These are phyloP conservation scores for Backusella parvicylindrica DNA, from an alignment of 192 early-diverging fungal genomes.

Conservation along the genomic window DNA sequence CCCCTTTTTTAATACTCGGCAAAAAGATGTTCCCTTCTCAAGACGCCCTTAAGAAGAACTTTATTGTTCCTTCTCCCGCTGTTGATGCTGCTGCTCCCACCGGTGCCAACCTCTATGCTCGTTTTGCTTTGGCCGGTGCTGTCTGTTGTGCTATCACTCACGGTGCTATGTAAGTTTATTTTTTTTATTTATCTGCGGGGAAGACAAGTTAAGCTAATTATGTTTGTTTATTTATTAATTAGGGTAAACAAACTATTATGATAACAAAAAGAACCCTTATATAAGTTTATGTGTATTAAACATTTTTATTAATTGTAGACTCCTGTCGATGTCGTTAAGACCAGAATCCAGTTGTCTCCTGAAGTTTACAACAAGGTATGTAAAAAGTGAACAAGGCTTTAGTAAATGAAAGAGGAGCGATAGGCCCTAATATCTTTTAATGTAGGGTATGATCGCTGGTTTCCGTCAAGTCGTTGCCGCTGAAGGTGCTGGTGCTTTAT, in stretches of 20 bases:
- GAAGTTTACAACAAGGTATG: slow-evolving; percentile 53
- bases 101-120: slow-evolving; percentile 48
- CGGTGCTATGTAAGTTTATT: slow-evolving; percentile 43
- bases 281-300: not conserved
- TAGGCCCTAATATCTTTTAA: not conserved
- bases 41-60: slow-evolving; percentile 34
- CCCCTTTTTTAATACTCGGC: not conserved
- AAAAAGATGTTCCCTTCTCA: slow-evolving; percentile 33
- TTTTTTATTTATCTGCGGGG: not conserved
- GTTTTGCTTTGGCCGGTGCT: slow-evolving; percentile 58
- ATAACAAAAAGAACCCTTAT: not conserved
- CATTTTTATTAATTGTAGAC: slow-evolving; percentile 11
- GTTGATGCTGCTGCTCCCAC: slow-evolving; percentile 40
- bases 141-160: slow-evolving; percentile 59
- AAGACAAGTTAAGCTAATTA: not conserved
- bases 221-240: not conserved
- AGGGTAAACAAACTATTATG: slow-evolving; percentile 7
- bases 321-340: slow-evolving; percentile 74
- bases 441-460: slow-evolving; percentile 46
- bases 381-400: not conserved
- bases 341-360: slow-evolving; percentile 68
- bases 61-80: slow-evolving; percentile 32
- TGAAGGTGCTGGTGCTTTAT: slow-evolving; percentile 58
- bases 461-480: slow-evolving; percentile 46
- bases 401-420: not conserved